Conservation (phyloP, 805 yeast genomes). For the Tetrapisispora nanseiensis region DNA sequence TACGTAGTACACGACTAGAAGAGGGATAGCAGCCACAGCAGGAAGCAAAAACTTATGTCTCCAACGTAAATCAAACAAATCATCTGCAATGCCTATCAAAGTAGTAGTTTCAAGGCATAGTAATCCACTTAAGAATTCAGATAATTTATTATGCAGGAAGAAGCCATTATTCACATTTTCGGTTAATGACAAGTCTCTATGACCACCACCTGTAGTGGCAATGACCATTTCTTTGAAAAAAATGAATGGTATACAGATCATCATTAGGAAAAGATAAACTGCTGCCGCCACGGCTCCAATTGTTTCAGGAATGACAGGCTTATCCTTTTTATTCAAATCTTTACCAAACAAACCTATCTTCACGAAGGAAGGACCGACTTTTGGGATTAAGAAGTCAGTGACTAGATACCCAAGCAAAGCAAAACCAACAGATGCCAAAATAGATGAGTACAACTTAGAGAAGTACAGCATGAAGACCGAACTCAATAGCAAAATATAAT, state of each 20-base stretch:
- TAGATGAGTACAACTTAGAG: constrained; percentile 16
- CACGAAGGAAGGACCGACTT: constrained; percentile 54
- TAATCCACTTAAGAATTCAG: constrained; percentile 79
- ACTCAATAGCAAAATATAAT: not conserved
- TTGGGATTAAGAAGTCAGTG: constrained; percentile 57
- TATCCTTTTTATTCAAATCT: constrained; percentile 70
- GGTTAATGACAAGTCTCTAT: constrained; percentile 26
- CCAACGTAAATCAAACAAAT: constrained; percentile 93
- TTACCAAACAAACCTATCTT: constrained; percentile 76
- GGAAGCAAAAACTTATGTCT: constrained; percentile 94
- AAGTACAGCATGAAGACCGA: constrained; percentile 6
- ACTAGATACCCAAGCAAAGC: constrained; percentile 54
- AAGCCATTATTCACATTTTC: constrained; percentile 8
- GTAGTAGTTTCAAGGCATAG: constrained; percentile 77
- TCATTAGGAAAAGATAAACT: constrained; percentile 70
- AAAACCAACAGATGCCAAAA: constrained; percentile 51
- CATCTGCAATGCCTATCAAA: constrained; percentile 84
- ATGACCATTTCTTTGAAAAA: constrained; percentile 67
- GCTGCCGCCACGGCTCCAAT: constrained; percentile 86
- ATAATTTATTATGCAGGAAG: constrained; percentile 74
- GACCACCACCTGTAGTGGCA: constrained; percentile 49
- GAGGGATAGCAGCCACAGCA: constrained; percentile 86
- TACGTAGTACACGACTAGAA: constrained; percentile 81
- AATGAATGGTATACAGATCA: constrained; percentile 78
- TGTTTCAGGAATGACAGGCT: constrained; percentile 75